Percentiles rank a stretch among this genome's conserved stretches.
Evolutionary conservation across 257 asterid species (phyloP).

Genomic region (Nicotiana benthamiana): DNA sequence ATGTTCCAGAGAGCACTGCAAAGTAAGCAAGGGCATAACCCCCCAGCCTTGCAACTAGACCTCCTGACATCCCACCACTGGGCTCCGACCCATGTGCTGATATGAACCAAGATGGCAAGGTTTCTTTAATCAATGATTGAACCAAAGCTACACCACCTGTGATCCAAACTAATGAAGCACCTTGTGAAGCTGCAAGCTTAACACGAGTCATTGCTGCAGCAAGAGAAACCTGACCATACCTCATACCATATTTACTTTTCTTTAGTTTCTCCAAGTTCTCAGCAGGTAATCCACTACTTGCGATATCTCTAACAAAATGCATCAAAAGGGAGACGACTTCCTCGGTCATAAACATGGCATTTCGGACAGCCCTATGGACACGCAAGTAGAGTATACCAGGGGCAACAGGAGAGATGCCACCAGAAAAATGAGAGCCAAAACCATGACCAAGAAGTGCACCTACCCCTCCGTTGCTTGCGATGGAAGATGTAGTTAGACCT

Average conservation of each 20-base stretch:
- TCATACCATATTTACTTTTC: constrained; percentile 44
- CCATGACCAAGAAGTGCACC: constrained; percentile 99
- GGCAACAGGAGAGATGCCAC: constrained; percentile 80
- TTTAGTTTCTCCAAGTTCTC: constrained; percentile 55
- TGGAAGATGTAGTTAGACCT: constrained; percentile 51
- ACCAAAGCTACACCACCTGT: constrained; percentile 65
- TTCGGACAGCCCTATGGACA: constrained; percentile 78
- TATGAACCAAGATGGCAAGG: constrained; percentile 83
- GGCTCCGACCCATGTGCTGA: constrained; percentile 43
- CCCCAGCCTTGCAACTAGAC: constrained; percentile 62
- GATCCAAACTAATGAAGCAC: constrained; percentile 83
- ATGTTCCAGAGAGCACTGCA: constrained; percentile 45
- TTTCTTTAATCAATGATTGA: constrained; percentile 63
- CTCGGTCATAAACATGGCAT: constrained; percentile 63
- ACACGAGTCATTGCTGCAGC: constrained; percentile 65
- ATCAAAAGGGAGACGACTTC: constrained; percentile 69
- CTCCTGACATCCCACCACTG: constrained; percentile 38
- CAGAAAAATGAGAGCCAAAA: constrained; percentile 64
- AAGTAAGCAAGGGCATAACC: constrained; percentile 87
- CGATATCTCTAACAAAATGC: constrained; percentile 68
- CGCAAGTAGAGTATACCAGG: constrained; percentile 86
- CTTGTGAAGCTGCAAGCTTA: constrained; percentile 74
- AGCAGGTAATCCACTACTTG: constrained; percentile 41
- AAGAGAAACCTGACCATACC: constrained; percentile 79
- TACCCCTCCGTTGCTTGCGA: constrained; percentile 58